Base-by-base conservation (phyloP, 805 yeast species). In the Teunomyces lycoperdinae region DNA sequence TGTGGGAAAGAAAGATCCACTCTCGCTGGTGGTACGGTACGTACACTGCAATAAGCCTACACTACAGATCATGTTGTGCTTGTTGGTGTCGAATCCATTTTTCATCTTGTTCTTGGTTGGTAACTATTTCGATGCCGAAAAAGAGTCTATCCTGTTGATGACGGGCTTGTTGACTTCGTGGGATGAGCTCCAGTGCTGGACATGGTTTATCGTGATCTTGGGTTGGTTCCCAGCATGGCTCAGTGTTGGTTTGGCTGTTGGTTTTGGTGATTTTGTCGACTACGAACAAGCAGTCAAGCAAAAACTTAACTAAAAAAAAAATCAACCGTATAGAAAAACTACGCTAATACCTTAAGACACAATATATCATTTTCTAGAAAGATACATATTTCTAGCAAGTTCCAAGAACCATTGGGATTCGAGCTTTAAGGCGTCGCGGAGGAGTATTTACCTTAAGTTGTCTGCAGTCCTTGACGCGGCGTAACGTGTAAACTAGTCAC, bases 201-300 rank as follows among this genome's bases (percentile, higher is more conserved):
- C 96, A 0, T 89, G 96, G 91, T 76, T 80, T 48, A 78, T 87
- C 20, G 61, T 90, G 1, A 72, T 82, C 35, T 68, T 84, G 36
- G 87, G 89, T 0, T 90, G 96, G 96, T 63, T 84, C 33, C 96
- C 97, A 3, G 76, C 83, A 4, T 92, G 98, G 98, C 39, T 82
- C 1, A 48, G 62, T 9, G 58, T 71, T 24, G 66, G 64, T 0
- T 35, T 63, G 11, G 58, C 62, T 35, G 62, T 62, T 47, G 51
- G 59, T 4, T 53, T 66, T 44, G 75, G 74, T 11, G 65, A 64
- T 39, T 62, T 62, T 46, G 17, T 43, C 14, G 53, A 51, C 32
- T 48, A 48, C 17, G 34, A 28, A 33, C 39, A 31, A 6, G 43
- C 42, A 2, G 24, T 44, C 9, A 48, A 44, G 33, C 41, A 48